These are phyloP conservation scores for Picea glauca DNA, from an alignment of 75 land plant genomes.

Conservation along the genomic window DNA sequence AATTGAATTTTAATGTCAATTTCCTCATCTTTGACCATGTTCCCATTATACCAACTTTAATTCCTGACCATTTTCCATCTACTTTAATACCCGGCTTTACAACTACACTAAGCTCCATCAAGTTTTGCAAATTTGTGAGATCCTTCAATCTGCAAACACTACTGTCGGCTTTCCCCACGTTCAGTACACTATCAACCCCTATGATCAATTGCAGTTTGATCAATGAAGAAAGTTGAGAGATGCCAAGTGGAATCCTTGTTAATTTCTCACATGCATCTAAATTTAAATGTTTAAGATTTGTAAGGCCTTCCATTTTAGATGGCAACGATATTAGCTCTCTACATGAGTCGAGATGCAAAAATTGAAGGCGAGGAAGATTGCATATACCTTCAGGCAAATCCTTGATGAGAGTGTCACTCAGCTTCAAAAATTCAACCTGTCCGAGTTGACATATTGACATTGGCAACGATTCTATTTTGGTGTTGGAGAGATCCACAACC, in stretches of 20 bases:
- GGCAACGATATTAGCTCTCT: neutral
- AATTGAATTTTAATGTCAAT: neutral
- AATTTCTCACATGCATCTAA: no score
- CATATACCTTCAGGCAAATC: neutral
- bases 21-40: neutral
- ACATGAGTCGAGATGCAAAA: neutral
- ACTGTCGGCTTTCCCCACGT: no score
- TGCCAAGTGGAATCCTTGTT: no score
- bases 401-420: neutral
- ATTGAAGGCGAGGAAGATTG: no score
- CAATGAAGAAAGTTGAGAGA: no score
- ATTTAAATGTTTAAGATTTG: neutral
- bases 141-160: no score
- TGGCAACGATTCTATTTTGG: neutral
- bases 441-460: neutral
- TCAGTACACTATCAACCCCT: no score
- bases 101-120: no score
- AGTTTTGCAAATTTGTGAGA: no score
- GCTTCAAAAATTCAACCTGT: neutral
- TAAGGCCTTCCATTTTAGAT: neutral
- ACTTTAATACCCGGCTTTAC: neutral
- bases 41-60: neutral
- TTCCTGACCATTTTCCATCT: neutral
- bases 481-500: neutral
- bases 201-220: no score